Evolutionary conservation across 495 filamentous ascomycete species (phyloP), one percentile per base, ranked within the genome.

Genomic region (Annulohypoxylon stygium): DNA sequence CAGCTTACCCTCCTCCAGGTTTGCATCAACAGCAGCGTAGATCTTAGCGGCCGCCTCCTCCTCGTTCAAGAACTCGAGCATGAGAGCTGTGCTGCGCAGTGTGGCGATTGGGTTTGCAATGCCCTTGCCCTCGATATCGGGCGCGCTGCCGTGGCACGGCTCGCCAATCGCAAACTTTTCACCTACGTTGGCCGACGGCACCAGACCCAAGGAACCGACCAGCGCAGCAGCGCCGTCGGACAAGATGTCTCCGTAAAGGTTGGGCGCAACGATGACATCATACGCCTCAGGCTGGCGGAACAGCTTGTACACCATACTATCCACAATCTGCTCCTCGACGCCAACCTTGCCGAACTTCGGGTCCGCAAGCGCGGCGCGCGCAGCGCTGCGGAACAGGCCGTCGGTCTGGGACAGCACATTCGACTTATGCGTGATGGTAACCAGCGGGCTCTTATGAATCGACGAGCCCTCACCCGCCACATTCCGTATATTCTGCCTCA

Each of bases 251-350:
- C 96, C 96, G 84, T 99, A 99, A 30, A 99, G 88, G 84, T 99
- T 99, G 6, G 96, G 96, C 34, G 97, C 96, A 41, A 99, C 96
- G 75, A 99, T 96, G 64, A 99, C 97, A 79, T 99, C 96, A 89
- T 98, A 99, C 75, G 88, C 89, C 70, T 89, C 88, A 54, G 96
- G 96, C 82, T 97, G 93, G 14, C 94, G 93, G 90, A 98, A 98
- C 50, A 99, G 91, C 87, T 98, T 98, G 88, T 99, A 99, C 45
- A 98, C 93, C 96, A 99, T 99, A 43, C 90, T 93, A 81, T 99
- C 96, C 65, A 99, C 95, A 73, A 99, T 99, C 86, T 99, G 96
- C 86, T 99, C 96, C 80, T 99, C 97, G 55, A 97, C 88, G 26
- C 83, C 82, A 34, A 98, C 84, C 11, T 8, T 9, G 2, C 76